Base-by-base conservation (phyloP, 2,329 filamentous ascomycete species). In the Helotiales sp. region DNA sequence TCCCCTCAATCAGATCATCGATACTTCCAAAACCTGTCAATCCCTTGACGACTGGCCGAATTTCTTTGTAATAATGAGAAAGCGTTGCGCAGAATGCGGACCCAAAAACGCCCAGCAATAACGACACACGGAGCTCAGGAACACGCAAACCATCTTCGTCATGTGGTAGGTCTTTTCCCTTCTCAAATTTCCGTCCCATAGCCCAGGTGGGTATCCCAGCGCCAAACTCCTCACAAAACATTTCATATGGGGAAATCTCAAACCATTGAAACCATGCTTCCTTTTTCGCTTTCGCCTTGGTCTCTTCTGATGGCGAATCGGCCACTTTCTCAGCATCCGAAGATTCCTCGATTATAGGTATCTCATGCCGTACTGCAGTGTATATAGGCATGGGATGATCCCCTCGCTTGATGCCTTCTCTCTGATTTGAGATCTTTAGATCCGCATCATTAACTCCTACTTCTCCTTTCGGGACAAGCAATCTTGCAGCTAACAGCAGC, bases 251-350 rank as follows among this genome's bases (percentile, higher is more conserved):
- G 0, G 91, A 96, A 67, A 93, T 89, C 69, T 99, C 95, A 66
- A 95, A 97, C 93, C 95, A 98, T 68, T 99, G 93, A 67, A 98
- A 99, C 90, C 93, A 98, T 2, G 91, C 82, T 68, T 96, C 89
- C 59, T 81, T 79, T 68, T 76, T 84, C 10, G 81, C 51, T 76
- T 72, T 63, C 15, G 79, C 76, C 64, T 85, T 82, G 0, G 76
- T 79, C 19, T 75, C 73, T 58, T 86, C 80, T 0, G 78, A 74
- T 47, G 68, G 70, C 15, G 60, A 62, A 2, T 62, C 69, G 54
- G 65, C 69, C 5, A 66, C 69, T 60, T 72, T 74, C 33, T 74
- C 74, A 7, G 64, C 66, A 25, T 72, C 73, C 2, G 67, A 69
- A 1, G 74, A 69, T 42, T 76, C 74, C 44, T 81, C 80, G 7